Base-by-base conservation (phyloP, 2,329 filamentous ascomycete species). In the Ceratocystis harringtonii region DNA sequence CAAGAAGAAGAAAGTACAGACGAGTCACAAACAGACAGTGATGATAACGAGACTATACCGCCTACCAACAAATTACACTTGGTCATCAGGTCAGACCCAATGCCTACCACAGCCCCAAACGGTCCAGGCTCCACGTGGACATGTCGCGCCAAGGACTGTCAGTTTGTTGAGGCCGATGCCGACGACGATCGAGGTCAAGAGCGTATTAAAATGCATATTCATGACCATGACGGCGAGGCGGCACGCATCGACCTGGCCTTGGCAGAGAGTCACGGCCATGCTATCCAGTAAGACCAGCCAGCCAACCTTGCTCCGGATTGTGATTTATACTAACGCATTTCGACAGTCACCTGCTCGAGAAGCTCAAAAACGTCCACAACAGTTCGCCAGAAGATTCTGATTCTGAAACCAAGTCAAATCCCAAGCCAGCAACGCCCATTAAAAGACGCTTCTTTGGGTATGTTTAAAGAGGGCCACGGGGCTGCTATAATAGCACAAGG, bases 61-160 rank as follows among this genome's bases (percentile, higher is more conserved):
- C 45, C 58, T 32, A 52, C 22, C 48, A 52, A 64, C 8, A 52
- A 45, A n/a, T 30, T 65, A 19, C 36, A 48, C 15, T 28, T 84
- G 17, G 75, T 80, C 12, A 74, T 83, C 8, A 76, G 76, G 30
- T 76, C 80, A 4, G 80, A 83, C 65, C 77, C 74, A 61, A 70
- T 82, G 10, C 81, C 80, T 0, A 78, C 79, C 3, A 74, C 76
- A 6, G 74, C 72, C 2, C 78, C 82, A 0, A 76, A 78, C 43
- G 84, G 82, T 0, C 81, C 83, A 0, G 78, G 84, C 67, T 81
- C 85, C 64, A 84, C 83, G 0, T 90, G 87, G 86, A 76, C 76
- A 0, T 90, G 87, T 70, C 80, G 80, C 3, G 79, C 86, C 68
- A 81, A 84, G 77, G 84, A 80, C 28, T 90, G 87, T 70, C 75